Evolutionary conservation across 2,329 filamentous ascomycete species (phyloP).

Genomic region (Elsinoe necatrix): DNA sequence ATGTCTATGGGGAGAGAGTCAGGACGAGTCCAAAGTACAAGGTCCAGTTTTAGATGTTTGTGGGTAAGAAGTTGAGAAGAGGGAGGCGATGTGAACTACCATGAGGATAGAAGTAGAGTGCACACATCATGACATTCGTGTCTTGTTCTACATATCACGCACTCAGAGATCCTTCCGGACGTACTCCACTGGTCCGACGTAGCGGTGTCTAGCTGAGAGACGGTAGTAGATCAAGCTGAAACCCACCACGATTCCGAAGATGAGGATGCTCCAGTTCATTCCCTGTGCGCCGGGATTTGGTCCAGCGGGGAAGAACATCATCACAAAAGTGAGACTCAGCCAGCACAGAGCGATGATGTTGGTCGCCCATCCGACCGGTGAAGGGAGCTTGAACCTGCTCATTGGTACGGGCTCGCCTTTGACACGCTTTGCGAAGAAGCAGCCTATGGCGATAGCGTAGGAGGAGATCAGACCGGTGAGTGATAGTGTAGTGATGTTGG

Average conservation of each 20-base stretch:
- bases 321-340: constrained; percentile 15
- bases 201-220: neutral
- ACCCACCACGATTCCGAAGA: constrained; percentile 20
- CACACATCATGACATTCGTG: too few relatives aligned
- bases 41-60: neutral
- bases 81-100: too few relatives aligned
- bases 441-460: constrained; percentile 19
- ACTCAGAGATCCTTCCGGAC: constrained; percentile 10
- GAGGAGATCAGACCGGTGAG: constrained; percentile 17
- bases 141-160: too few relatives aligned
- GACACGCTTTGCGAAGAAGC: constrained; percentile 18
- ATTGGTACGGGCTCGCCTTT: constrained; percentile 16
- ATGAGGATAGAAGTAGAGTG: too few relatives aligned
- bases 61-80: too few relatives aligned
- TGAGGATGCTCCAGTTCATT: constrained; percentile 26
- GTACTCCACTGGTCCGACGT: constrained; percentile 15
- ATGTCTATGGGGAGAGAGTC: constrained; percentile 40
- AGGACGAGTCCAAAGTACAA: constrained; percentile 25
- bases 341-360: constrained; percentile 16
- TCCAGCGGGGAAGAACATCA: constrained; percentile 18
- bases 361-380: neutral
- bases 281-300: constrained; percentile 19
- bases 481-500: constrained; percentile 18
- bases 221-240: constrained; percentile 19
- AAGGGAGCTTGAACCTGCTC: constrained; percentile 19